phyloP scores from a whole-genome alignment of 108 stramenopile genomes.

The Skeletonema tropicum region DNA sequence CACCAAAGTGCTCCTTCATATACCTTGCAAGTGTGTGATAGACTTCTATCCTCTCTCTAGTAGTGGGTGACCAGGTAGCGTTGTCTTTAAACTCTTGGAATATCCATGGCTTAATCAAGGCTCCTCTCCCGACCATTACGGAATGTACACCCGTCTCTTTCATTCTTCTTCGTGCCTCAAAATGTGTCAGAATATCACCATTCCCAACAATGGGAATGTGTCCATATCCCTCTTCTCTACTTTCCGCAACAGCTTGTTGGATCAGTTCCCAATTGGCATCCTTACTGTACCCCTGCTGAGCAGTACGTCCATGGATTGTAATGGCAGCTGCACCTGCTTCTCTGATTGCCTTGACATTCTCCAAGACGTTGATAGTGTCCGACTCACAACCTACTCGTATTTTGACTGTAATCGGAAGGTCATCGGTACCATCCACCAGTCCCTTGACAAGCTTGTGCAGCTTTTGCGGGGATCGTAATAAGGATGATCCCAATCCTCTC shows the following conservation, averaged over 20 bases:
- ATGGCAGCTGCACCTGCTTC: constrained; percentile 50
- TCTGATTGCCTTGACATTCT: constrained; percentile 20
- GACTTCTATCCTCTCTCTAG: too few relatives aligned
- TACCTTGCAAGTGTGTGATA: constrained; percentile 39
- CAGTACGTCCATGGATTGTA: constrained; percentile 56
- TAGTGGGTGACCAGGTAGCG: too few relatives aligned
- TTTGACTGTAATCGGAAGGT: constrained; percentile 53
- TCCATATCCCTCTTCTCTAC: constrained; percentile 10
- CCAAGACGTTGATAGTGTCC: constrained; percentile 28
- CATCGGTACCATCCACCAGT: constrained; percentile 25
- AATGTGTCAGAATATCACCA: constrained; percentile 55
- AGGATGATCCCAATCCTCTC: constrained; percentile 45
- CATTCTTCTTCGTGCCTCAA: constrained; percentile 42
- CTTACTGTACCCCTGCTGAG: constrained; percentile 44
- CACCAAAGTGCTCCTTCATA: constrained; percentile 57
- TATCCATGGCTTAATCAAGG: constrained; percentile 37
- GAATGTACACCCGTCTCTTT: constrained; percentile 43
- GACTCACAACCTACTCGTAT: constrained; percentile 39
- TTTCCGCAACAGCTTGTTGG: constrained; percentile 32
- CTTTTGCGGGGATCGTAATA: constrained; percentile 46
- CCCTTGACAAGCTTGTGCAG: constrained; percentile 45
- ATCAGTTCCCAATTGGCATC: constrained; percentile 51
- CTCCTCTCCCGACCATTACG: constrained; percentile 58
- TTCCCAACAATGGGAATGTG: constrained; percentile 51
- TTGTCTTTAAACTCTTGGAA: too few relatives aligned